Evolutionary conservation across 2,329 filamentous ascomycete species (phyloP), one percentile per base, ranked within the genome.

Genomic region (Escovopsis sp.): DNA sequence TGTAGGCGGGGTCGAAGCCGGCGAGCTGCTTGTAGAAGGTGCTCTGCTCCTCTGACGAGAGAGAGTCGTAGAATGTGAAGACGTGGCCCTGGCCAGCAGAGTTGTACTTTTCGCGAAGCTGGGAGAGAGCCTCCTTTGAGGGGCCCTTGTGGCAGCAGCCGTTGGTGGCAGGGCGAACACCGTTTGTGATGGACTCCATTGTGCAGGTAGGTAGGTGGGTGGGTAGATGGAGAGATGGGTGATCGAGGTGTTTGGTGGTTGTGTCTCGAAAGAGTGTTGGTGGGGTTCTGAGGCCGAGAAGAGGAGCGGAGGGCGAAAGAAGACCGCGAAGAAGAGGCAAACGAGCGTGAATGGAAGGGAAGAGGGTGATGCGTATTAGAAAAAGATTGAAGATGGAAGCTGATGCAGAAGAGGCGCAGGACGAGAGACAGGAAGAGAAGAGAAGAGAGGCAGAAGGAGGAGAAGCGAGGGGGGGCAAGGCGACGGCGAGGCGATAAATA

Each of bases 21-120:
- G 72, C 70, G 41, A 96, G 72, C 61, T 96, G 90, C 50, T 79
- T 63, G 66, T 76, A 94, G 39, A 98, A 73, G 8, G 68, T 58
- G 31, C 76, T 76, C 63, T 93, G 84, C 44, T 94, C 85, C 35
- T 68, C 58, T 14, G 68, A 61, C 42, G 67, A 66, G 43, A 98
- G 77, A 42, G 77, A 71, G 52, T 94, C 84, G 65, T 82, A 94
- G 61, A 64, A 96, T 39, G 78, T 69, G 41, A 90, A 77, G 27
- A 93, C 70, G 55, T 79, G 88, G 43, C 76, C 76, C 50, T 78
- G 77, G 56, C 94, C 87, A 2, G 81, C 70, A 39, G 86, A 76
- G 41, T 77, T 72, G 46, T 90, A 68, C 52, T 78, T 79, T 46
- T 68, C 65, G 60, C 88, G 79, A 46, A 93, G 62, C 37, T 74